Evolutionary conservation across 1,139 yeast genomes (phyloP), one percentile per base, ranked within the genome.

Genomic region (Ogataea hybrid): DNA sequence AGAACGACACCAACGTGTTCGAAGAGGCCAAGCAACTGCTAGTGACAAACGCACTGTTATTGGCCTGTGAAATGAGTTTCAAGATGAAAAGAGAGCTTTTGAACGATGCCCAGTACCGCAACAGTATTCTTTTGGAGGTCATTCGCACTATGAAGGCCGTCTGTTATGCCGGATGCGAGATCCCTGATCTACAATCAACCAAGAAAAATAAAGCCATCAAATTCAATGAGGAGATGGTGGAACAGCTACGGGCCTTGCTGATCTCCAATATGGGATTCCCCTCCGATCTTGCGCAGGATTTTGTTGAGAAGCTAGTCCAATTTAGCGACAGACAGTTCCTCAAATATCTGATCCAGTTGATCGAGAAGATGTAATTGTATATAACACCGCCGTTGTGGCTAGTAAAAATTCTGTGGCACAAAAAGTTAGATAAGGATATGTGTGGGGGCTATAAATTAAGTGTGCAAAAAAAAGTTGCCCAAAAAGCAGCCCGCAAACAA

Each of bases 21-120:
- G 69, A 68, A 25, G 80, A 79, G 56, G 80, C 82, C 14, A 70
- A 72, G 31, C 77, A 75, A 6, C 61, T 75, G 36, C 69, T 90
- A 45, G 77, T 85, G 63, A 79, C 81, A 40, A 84, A 82, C 51
- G 73, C 79, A 29, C 75, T 89, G 7, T 78, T 84, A 41, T 65
- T 87, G 43, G 73, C 82, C 36, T 85, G 89, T 68, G 95, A 87
- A 59, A 68, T 89, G 39, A 89, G 96, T 9, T 82, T 87, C 56
- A 82, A 84, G 53, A 78, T 81, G 35, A 74, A 69, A 34, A 74
- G 75, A 27, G 81, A 82, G 53, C 78, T 84, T 56, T 67, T 82
- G 40, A 77, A 79, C 51, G 96, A 89, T 58, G 95, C 95, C 3
- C 90, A 86, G 58, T 78, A 76, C 54, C 75, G 94, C 55, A 70